These are phyloP conservation scores for Flagelloscypha sp. DNA, from an alignment of 768 basidiomycete genomes.

Conservation along the genomic window DNA sequence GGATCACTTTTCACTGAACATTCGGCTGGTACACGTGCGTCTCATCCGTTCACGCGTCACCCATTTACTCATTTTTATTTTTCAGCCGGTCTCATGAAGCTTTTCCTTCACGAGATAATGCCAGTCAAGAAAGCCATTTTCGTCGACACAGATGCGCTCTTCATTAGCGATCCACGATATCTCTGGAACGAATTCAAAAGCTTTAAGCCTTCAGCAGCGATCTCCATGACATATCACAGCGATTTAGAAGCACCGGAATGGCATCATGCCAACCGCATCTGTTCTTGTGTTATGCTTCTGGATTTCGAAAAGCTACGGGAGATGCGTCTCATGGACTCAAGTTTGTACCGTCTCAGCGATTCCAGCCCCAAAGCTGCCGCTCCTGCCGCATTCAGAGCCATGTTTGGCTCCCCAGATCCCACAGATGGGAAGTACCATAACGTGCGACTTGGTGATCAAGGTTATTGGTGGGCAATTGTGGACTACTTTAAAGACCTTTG, in stretches of 20 bases:
- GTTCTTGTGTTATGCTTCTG: conserved; percentile 47
- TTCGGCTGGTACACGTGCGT: conserved; percentile 40
- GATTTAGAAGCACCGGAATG: conserved; percentile 31
- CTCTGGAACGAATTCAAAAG: conserved; percentile 35
- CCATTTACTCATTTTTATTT: no score
- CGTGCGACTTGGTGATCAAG: conserved; percentile 43
- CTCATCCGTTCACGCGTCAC: background rate
- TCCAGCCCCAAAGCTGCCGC: conserved; percentile 27
- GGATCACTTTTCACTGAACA: conserved; percentile 38
- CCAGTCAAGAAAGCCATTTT: conserved; percentile 40
- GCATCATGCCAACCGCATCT: conserved; percentile 39
- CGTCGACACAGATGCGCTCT: conserved; percentile 44
- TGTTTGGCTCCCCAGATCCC: conserved; percentile 32
- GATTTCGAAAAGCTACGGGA: conserved; percentile 35
- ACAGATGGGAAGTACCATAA: conserved; percentile 30
- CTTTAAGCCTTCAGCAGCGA: conserved; percentile 26
- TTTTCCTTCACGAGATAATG: conserved; percentile 44
- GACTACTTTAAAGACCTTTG: conserved; percentile 31
- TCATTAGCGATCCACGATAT: conserved; percentile 37
- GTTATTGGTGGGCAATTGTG: conserved; percentile 50
- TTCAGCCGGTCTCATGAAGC: conserved; percentile 43
- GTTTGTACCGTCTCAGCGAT: conserved; percentile 26
- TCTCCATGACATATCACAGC: conserved; percentile 38
- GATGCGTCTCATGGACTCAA: conserved; percentile 40
- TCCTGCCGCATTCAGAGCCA: conserved; percentile 33